A percentile compares a stretch with the other conserved stretches of the same genome.
phyloP scores from a whole-genome alignment of 2,329 filamentous ascomycete genomes.

The Colletotrichum sidae region DNA sequence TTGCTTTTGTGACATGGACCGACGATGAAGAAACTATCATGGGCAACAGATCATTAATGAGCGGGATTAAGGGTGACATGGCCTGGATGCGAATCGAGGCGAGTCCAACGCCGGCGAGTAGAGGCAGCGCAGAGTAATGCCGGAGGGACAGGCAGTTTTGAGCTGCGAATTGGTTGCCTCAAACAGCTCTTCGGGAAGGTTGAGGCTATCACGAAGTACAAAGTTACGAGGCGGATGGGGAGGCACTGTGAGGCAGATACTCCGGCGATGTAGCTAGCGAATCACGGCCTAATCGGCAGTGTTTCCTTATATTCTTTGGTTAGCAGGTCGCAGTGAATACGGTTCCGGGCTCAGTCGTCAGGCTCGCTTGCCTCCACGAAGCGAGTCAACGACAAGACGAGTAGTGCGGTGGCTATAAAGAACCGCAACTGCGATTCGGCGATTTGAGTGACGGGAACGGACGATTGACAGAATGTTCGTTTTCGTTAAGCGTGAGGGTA shows the following conservation, averaged over 20 bases:
- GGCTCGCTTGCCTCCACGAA: too few species aligned
- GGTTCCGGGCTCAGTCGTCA: too few species aligned
- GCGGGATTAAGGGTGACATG: constrained; percentile 66
- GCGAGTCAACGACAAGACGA: too few species aligned
- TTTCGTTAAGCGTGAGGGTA: too few species aligned
- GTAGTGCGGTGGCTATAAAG: too few species aligned
- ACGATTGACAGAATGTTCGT: too few species aligned
- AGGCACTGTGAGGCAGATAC: constrained; percentile 16
- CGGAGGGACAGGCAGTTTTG: neutral
- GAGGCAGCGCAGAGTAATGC: neutral
- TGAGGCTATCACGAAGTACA: constrained; percentile 37
- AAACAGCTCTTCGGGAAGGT: constrained; percentile 22
- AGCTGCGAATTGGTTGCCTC: constrained; percentile 12
- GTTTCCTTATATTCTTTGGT: too few species aligned
- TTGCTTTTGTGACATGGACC: constrained; percentile 66
- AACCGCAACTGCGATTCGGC: too few species aligned
- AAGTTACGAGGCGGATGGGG: constrained; percentile 27
- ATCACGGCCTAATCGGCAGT: neutral
- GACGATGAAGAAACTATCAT: constrained; percentile 68
- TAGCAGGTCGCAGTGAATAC: too few species aligned
- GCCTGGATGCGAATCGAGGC: constrained; percentile 20
- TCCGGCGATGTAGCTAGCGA: constrained; percentile 21
- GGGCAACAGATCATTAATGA: constrained; percentile 68
- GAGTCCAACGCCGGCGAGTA: neutral
- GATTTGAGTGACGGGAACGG: too few species aligned